Conservation (phyloP, 2,329 filamentous ascomycete genomes). For the Plenodomus tracheiphilus region DNA sequence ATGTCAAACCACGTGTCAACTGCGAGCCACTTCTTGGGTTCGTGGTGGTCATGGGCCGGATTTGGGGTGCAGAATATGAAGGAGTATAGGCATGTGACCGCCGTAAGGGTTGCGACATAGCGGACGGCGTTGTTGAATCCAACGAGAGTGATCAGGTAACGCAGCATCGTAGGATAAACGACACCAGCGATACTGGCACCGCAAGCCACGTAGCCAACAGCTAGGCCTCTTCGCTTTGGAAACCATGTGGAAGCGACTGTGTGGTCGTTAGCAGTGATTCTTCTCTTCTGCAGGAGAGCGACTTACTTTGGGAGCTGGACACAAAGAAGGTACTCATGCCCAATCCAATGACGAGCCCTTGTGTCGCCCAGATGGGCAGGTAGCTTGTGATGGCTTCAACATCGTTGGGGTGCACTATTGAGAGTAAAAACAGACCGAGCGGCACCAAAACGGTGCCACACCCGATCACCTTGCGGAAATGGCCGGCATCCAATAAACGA, state of each 20-base stretch:
- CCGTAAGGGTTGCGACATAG: slow-evolving; percentile 48
- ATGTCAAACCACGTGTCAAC: slow-evolving; percentile 50
- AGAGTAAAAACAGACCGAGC: slow-evolving; percentile 52
- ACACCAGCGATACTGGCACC: slow-evolving; percentile 54
- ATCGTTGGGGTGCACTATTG: slow-evolving; percentile 46
- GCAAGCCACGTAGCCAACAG: slow-evolving; percentile 55
- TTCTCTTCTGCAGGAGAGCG: background rate
- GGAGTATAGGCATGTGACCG: slow-evolving; percentile 47
- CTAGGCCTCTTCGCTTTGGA: slow-evolving; percentile 50
- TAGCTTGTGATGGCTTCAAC: slow-evolving; percentile 45
- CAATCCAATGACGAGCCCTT: slow-evolving; percentile 52
- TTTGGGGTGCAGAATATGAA: slow-evolving; percentile 50
- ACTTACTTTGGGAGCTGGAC: slow-evolving; percentile 54
- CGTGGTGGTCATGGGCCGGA: slow-evolving; percentile 45
- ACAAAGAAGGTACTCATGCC: slow-evolving; percentile 60
- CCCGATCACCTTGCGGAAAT: slow-evolving; percentile 46
- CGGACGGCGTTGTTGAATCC: slow-evolving; percentile 53
- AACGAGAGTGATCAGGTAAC: slow-evolving; percentile 46
- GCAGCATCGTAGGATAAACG: slow-evolving; percentile 53
- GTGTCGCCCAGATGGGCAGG: slow-evolving; percentile 50
- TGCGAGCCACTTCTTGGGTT: slow-evolving; percentile 44
- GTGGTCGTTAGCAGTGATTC: background rate
- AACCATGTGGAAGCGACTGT: slow-evolving; percentile 57
- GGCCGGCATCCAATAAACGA: slow-evolving; percentile 53
- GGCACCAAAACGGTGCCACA: slow-evolving; percentile 49